Conservation (phyloP, 1,139 yeast species). For the Nakaseomyces nivariensis region DNA sequence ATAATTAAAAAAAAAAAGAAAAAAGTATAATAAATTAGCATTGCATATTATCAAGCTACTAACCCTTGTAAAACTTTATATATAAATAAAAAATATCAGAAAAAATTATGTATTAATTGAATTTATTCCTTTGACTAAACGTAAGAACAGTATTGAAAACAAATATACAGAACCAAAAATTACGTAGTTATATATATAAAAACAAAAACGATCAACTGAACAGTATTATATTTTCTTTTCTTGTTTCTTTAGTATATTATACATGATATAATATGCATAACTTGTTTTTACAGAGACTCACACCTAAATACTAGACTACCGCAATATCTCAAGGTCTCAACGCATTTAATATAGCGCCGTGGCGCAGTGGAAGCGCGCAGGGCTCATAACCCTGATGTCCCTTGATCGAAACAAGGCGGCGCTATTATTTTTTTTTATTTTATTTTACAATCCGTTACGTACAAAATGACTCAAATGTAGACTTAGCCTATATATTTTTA, state of each 20-base stretch:
- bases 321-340: neutral
- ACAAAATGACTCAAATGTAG: neutral
- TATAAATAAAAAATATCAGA: neutral
- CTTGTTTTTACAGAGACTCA: no score
- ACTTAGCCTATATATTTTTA: no score
- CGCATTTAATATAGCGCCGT: conserved; percentile 45
- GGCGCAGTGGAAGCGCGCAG: conserved; percentile 99
- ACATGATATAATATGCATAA: no score
- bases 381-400: conserved; percentile 99
- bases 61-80: neutral
- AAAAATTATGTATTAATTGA: no score
- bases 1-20: neutral
- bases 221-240: no score
- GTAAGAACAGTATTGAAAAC: no score
- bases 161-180: no score
- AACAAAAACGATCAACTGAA: neutral
- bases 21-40: neutral
- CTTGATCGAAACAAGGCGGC: conserved; percentile 99
- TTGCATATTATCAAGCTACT: neutral
- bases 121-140: no score
- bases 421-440: conserved; percentile 40
- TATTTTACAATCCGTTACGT: neutral
- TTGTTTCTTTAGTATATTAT: no score
- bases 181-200: neutral
- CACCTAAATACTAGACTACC: no score